Base-by-base conservation (phyloP, 257 asterid genomes). In the Solanum habrochaites region DNA sequence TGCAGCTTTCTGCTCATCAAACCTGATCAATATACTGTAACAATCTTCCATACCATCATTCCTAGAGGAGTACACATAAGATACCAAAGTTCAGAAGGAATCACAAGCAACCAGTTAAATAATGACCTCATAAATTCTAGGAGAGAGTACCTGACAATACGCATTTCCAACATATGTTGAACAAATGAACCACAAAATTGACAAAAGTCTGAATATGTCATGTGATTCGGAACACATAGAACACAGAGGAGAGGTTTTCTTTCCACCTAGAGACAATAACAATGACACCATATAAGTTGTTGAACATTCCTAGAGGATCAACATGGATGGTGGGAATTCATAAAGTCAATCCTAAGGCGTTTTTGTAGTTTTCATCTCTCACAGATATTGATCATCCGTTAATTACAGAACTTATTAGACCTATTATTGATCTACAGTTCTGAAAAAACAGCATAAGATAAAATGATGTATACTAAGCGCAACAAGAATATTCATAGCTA, bases 151-250 rank as follows among this genome's bases (percentile, higher is more conserved):
- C 99, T 95, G 91, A 97, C 98, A 78, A 94, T 91, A 85, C 99
- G 91, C 98, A 97, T 96, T 92, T 97, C 99, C 92, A 91, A 88
- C 91, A 97, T 93, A 87, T 92, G 93, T 78, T 93, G 97, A 60
- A 97, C 93, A 92, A 94, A 97, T 6, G 99, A 95, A 86, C 98
- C 98, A 88, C 98, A 95, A 89, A 96, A 97, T 90, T 93, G 96
- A 89, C 99, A 97, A 87, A 97, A 96, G 87, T 97, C 99, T 20
- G 99, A 96, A 89, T 97, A 96, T 4, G 98, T 96, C 96, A 96
- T 95, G 94, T 96, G 98, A 92, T 96, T 96, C 56, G 99, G 99
- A 85, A 97, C 98, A 43, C 97, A 96, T 31, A 94, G 95, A 82
- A 97, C 99, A 86, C 98, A 96, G 83, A 96, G 87, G 69, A 95